Conservation (phyloP, 768 basidiomycete genomes). For the Agrocybe chaxingu region DNA sequence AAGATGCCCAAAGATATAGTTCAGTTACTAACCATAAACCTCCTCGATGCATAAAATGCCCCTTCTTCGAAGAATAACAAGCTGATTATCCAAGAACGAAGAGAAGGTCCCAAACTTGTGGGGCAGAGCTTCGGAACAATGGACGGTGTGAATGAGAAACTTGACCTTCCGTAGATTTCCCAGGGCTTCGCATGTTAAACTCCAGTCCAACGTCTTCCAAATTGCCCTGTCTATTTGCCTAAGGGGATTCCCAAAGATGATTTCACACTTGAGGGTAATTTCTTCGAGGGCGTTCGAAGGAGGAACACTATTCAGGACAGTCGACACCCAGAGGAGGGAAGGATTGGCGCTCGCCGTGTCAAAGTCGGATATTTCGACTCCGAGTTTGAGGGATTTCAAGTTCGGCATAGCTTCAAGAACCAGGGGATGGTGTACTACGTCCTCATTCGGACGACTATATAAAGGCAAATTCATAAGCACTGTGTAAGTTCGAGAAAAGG, state of each 20-base stretch:
- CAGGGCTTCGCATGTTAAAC: constrained; percentile 3
- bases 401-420: constrained; percentile 1
- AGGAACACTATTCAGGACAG: constrained; percentile 2
- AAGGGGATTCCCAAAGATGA: constrained; percentile 1
- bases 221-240: constrained; percentile 4
- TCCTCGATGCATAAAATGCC: neutral
- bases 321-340: constrained; percentile 3
- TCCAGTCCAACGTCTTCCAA: constrained; percentile 3
- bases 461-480: neutral
- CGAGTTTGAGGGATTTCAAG: constrained; percentile 3
- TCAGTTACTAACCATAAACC: too few species aligned
- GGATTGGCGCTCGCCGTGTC: constrained; percentile 1
- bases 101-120: neutral
- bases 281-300: constrained; percentile 3
- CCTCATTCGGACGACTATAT: neutral
- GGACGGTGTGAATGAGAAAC: constrained; percentile 3
- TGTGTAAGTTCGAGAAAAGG: neutral
- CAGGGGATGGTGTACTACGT: constrained; percentile 2
- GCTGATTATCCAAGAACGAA: neutral
- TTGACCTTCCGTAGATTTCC: constrained; percentile 1
- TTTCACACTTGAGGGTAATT: constrained; percentile 3
- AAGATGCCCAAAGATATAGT: too few species aligned
- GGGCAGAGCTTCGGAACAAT: neutral
- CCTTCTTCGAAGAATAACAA: neutral
- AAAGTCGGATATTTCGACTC: constrained; percentile 7